Percentiles rank a stretch among this genome's conserved stretches.
Conservation (phyloP, 148 eudicot species). For the Cornus florida region DNA sequence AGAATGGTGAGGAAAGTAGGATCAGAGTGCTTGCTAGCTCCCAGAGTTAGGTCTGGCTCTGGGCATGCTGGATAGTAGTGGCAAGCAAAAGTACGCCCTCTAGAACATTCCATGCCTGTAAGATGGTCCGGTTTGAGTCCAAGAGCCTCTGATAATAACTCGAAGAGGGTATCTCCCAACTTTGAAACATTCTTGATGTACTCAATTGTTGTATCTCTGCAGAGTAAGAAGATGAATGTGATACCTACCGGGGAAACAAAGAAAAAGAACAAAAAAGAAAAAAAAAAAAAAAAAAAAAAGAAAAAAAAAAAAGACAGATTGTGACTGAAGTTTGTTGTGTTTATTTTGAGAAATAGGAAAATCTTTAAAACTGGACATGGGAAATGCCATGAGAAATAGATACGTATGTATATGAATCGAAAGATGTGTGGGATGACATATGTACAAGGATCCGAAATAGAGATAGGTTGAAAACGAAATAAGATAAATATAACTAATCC, state of each 20-base stretch:
- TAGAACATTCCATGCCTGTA: conserved; percentile 21
- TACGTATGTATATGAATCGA: no score
- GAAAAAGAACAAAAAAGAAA: no score
- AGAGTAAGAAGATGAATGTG: not conserved
- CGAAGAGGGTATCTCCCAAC: conserved; percentile 24
- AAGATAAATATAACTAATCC: no score
- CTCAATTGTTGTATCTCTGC: conserved; percentile 24
- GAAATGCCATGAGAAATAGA: no score
- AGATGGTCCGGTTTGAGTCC: conserved; percentile 30
- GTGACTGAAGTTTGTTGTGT: not conserved
- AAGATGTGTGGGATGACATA: no score
- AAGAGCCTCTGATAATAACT: conserved; percentile 38
- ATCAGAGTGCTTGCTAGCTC: conserved; percentile 29
- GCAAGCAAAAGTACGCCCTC: conserved; percentile 16
- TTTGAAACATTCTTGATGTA: conserved; percentile 17
- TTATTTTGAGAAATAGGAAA: no score
- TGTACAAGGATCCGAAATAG: no score
- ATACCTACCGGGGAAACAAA: no score
- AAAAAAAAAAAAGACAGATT: no score
- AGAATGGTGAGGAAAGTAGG: conserved; percentile 32
- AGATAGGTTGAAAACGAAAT: no score
- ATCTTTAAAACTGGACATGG: no score
- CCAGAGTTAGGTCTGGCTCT: conserved; percentile 33
- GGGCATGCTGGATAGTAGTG: conserved; percentile 50
- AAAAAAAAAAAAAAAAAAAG: no score